A percentile compares a stretch with the other conserved stretches of the same genome.
These are phyloP conservation scores for Sanghuangporus weigelae DNA, from an alignment of 1,284 basidiomycete genomes.

Conservation along the genomic window DNA sequence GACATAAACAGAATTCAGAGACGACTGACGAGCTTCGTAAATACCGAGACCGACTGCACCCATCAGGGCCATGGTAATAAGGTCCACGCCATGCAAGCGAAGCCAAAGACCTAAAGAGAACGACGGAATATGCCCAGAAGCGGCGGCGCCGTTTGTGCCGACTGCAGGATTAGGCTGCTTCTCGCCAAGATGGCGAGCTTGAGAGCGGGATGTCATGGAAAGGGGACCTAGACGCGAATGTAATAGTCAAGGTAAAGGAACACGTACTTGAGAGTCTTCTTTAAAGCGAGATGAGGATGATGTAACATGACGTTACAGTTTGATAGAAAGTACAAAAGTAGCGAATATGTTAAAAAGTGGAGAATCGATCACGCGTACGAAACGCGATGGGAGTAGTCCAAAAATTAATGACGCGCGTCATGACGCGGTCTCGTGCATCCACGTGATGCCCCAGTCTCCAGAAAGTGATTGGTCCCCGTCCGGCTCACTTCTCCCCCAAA, in stretches of 20 bases:
- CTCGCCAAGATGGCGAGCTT: neutral
- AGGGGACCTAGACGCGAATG: neutral
- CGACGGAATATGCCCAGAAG: neutral
- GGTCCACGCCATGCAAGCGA: conserved; percentile 37
- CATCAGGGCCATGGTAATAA: conserved; percentile 44
- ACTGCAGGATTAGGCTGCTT: neutral
- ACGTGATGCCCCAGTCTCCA: conserved; percentile 7
- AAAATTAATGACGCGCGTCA: conserved; percentile 6
- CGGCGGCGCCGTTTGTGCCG: neutral
- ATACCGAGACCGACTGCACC: conserved; percentile 45
- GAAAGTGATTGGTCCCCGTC: neutral
- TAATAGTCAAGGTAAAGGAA: neutral
- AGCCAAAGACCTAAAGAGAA: conserved; percentile 36
- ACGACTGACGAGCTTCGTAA: conserved; percentile 36
- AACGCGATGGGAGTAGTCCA: conserved; percentile 4
- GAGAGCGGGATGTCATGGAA: neutral
- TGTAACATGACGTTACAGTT: neutral
- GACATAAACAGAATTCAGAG: neutral
- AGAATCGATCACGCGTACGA: neutral
- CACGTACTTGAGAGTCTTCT: neutral
- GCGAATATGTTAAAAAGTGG: neutral
- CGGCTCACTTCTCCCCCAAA: neutral
- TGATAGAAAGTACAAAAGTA: neutral
- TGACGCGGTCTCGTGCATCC: neutral
- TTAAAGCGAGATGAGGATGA: neutral